Percentiles rank a stretch among this genome's conserved stretches.
These are phyloP conservation scores for Amaranthus cruentus DNA, from an alignment of 148 eudicot genomes.

Conservation along the genomic window DNA sequence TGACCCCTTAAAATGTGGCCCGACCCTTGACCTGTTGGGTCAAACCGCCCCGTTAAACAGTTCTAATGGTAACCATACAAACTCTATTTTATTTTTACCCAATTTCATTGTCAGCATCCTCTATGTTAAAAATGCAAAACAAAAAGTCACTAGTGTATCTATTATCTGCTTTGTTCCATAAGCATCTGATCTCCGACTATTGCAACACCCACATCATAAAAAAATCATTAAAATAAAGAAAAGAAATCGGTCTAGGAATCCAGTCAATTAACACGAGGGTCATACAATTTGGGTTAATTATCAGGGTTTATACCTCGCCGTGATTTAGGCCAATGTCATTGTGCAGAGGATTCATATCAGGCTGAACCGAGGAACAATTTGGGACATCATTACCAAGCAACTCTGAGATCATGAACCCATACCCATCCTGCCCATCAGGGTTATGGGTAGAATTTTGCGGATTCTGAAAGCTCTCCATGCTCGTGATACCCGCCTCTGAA, in stretches of 20 bases:
- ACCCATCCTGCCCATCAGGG: constrained; percentile 74
- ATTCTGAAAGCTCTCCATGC: constrained; percentile 50
- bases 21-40: no score
- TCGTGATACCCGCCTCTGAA: constrained; percentile 46
- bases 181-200: neutral
- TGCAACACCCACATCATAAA: neutral
- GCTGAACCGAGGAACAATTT: constrained; percentile 57
- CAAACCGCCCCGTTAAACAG: no score
- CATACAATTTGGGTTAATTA: neutral
- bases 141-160: neutral
- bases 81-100: neutral
- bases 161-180: neutral
- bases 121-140: neutral
- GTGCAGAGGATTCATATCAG: constrained; percentile 59
- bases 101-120: neutral
- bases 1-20: no score
- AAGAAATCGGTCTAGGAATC: neutral
- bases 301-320: constrained; percentile 54
- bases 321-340: constrained; percentile 71
- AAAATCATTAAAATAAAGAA: neutral
- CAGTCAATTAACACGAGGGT: neutral
- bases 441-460: constrained; percentile 51
- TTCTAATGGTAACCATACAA: neutral
- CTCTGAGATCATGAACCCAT: constrained; percentile 93
- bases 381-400: constrained; percentile 76